phyloP scores from a whole-genome alignment of 306 rosid species.

The Lithocarpus polystachyus region DNA sequence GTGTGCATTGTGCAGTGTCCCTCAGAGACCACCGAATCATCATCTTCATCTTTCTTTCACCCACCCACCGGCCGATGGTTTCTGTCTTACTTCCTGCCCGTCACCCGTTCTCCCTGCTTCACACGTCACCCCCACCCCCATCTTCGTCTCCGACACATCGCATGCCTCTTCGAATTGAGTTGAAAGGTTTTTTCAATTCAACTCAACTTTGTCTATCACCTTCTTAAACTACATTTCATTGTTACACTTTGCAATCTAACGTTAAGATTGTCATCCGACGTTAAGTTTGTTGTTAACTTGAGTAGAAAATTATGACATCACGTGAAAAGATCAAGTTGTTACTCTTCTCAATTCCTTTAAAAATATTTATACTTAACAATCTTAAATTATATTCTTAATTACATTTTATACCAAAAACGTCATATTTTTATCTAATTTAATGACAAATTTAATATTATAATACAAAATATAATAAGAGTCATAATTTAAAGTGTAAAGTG shows the following conservation, averaged over 20 bases:
- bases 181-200: too few relatives aligned
- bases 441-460: rapidly evolving
- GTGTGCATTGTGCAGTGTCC: background rate
- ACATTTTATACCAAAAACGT: rapidly evolving
- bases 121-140: too few relatives aligned
- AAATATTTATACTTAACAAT: too few relatives aligned
- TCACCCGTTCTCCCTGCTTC: too few relatives aligned
- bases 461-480: rapidly evolving
- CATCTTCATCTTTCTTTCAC: too few relatives aligned
- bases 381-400: too few relatives aligned
- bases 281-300: rapidly evolving
- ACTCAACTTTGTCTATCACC: too few relatives aligned
- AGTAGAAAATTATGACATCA: rapidly evolving
- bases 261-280: rapidly evolving
- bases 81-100: too few relatives aligned
- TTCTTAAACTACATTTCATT: rapidly evolving
- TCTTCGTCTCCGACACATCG: too few relatives aligned
- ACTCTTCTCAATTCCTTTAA: rapidly evolving
- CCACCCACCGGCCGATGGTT: too few relatives aligned
- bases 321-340: rapidly evolving
- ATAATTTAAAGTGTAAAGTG: rapidly evolving
- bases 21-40: too few relatives aligned
- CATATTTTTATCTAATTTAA: rapidly evolving
- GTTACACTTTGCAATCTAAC: rapidly evolving
- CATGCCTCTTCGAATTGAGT: too few relatives aligned